Base-by-base conservation (phyloP, 2,329 filamentous ascomycete species). In the Colletotrichum musae region DNA sequence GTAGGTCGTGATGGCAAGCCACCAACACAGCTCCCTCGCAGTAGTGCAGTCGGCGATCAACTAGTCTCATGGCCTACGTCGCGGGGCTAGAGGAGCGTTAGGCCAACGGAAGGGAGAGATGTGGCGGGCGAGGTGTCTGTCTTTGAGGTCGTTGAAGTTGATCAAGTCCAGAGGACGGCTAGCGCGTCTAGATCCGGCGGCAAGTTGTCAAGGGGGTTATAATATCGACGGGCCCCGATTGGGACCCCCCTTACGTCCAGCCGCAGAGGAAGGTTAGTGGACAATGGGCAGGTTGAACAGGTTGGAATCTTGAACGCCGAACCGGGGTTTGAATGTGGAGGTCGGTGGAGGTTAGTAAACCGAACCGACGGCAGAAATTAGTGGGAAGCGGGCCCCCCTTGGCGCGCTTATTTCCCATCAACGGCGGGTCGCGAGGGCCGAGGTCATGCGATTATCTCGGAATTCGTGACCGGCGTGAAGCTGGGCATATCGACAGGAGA, bases 1-100 rank as follows among this genome's bases (percentile, higher is more conserved):
- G 24, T 21, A 43, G 18, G 28, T 66, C 48, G 43, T 18, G 56
- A 4, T 45, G 28, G 15, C 41, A 59, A 54, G 43, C 56, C 50
- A 56, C 61, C 50, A 36, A 24, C 43, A 18, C n/a, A 65, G 41
- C 66, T 60, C 56, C 21, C 51, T 66, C 66, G 24, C 36, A 21
- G n/a, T 28, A 6, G 43, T 18, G 32, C 21, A 51, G 26, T 51
- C 43, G 41, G 52, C 26, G 60, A 50, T 28, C 43, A 13, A 12
- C 45, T 66, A 61, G 66, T 43, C 39, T 62, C 66, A 69, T 69
- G 62, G 15, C 39, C 62, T 51, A 43, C n/a, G 56, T 21, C 41
- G 43, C 21, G 57, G 41, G 41, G 56, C 13, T 9, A 54, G 13
- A 21, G 36, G 43, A 48, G 21, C 51, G 13, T 28, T 41, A 47